Conservation (phyloP, 768 basidiomycete genomes). For the Sistotremastrum suecicum region DNA sequence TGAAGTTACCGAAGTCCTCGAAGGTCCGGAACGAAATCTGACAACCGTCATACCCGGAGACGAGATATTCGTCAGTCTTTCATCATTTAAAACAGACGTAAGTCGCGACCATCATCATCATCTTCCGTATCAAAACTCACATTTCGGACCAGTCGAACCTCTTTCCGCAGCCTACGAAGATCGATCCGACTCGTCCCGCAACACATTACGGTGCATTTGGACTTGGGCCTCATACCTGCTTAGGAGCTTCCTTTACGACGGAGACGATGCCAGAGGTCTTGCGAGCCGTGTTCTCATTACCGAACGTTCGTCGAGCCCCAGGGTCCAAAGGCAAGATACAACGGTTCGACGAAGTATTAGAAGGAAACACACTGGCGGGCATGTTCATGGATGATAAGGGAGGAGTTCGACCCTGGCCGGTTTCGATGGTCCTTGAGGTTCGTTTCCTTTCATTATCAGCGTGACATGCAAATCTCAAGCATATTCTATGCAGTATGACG, state of each 20-base stretch:
- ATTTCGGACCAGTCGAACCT: slow-evolving; percentile 26
- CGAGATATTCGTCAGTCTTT: slow-evolving; percentile 49
- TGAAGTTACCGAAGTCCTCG: no score
- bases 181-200: slow-evolving; percentile 32
- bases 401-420: slow-evolving; percentile 50
- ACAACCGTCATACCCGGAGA: slow-evolving; percentile 29
- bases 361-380: slow-evolving; percentile 28
- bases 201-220: slow-evolving; percentile 22
- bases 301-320: slow-evolving; percentile 50
- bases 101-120: slow-evolving; percentile 12
- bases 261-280: slow-evolving; percentile 47
- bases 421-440: slow-evolving; percentile 46
- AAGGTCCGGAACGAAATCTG: no score
- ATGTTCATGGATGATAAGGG: slow-evolving; percentile 41
- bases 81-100: slow-evolving; percentile 42
- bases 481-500: no score
- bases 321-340: slow-evolving; percentile 51
- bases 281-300: slow-evolving; percentile 45
- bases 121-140: background rate
- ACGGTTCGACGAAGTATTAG: slow-evolving; percentile 21
- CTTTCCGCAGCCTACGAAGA: slow-evolving; percentile 32
- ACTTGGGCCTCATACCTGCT: background rate
- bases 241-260: background rate
- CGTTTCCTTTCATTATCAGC: slow-evolving; percentile 4
- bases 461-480: no score